Evolutionary conservation across 2,329 filamentous ascomycete genomes (phyloP).

Genomic region (Raffaelea albimanens): DNA sequence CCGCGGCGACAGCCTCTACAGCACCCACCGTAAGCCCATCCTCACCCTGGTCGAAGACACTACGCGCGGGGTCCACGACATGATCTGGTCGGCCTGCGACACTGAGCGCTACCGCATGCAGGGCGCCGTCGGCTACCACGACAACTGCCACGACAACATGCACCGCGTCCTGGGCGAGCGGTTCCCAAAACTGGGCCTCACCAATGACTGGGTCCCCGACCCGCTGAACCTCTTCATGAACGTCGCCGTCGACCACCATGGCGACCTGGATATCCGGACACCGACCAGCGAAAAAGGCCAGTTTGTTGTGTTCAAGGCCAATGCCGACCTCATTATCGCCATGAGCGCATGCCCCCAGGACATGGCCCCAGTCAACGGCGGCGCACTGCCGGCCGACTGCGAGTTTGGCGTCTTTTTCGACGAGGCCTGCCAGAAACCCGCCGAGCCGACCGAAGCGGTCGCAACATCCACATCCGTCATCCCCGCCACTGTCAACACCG

Average conservation of each 20-base stretch:
- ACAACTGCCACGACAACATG: constrained; percentile 30
- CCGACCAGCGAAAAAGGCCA: constrained; percentile 25
- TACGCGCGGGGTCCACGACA: constrained; percentile 27
- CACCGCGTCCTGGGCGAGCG: constrained; percentile 19
- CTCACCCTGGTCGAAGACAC: constrained; percentile 27
- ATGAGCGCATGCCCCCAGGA: constrained; percentile 34
- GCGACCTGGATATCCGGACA: constrained; percentile 20
- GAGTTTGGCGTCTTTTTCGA: constrained; percentile 14
- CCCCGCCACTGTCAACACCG: not conserved
- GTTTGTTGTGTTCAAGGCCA: constrained; percentile 23
- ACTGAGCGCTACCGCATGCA: constrained; percentile 26
- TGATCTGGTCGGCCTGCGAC: constrained; percentile 30
- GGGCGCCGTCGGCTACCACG: constrained; percentile 26
- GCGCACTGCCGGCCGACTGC: constrained; percentile 23
- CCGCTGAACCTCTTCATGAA: constrained; percentile 36
- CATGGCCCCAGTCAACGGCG: constrained; percentile 24
- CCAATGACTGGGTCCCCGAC: constrained; percentile 25
- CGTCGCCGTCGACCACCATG: constrained; percentile 24
- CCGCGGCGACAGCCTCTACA: constrained; percentile 24
- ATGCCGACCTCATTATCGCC: constrained; percentile 26
- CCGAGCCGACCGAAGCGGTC: not conserved
- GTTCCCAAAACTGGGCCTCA: constrained; percentile 16
- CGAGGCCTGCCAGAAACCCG: not conserved
- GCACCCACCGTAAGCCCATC: constrained; percentile 25
- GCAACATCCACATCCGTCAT: no score